Base-by-base conservation (phyloP, 768 basidiomycete genomes). In the Epithele typhae region DNA sequence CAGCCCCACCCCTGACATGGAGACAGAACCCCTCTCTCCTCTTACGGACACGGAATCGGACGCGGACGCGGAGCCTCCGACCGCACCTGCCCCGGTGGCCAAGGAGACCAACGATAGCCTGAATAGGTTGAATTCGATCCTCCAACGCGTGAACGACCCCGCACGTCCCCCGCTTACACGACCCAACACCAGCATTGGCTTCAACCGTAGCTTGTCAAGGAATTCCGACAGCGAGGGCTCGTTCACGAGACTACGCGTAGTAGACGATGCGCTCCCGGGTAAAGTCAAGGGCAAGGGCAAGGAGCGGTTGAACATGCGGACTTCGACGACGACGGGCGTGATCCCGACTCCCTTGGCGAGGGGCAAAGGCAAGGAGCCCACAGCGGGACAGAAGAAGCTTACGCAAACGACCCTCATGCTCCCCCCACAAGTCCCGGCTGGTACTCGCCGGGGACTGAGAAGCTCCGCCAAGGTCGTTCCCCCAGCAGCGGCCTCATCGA, bases 351-450 rank as follows among this genome's bases (percentile, higher is more conserved):
- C 37, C 2, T 10, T 23, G 4, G 15, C 15, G 14, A 36, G 18
- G 34, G 33, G n/a, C 11, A 3, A 19, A 18, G 33, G 43, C 14
- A 33, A 44, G n/a, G 42, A 34, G 15, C 12, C 40, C 25, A 19
- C 23, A 14, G 14, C 42, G 14, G 30, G 43, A 12, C 22, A 41
- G 25, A 48, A 43, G 22, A 30, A 34, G 25, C 35, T 47, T 12
- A 45, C 33, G 25, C 56, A 54, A 32, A 42, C 43, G 12, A 56
- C 49, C 25, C 46, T 57, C 10, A 58, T 56, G 59, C 52, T 54
- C 0, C 56, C 59, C 1, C 59, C 59, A 4, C 49, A 54, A 8
- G n/a, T 52, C 1, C 56, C 56, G n/a, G 51, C 38, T 12, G 37
- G 37, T 30, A 44, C 40, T 39, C 39, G 33, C 8, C 12, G 33